Base-by-base conservation (phyloP, 225 moss, liverwort and hornwort genomes). In the Polytrichum formosum region DNA sequence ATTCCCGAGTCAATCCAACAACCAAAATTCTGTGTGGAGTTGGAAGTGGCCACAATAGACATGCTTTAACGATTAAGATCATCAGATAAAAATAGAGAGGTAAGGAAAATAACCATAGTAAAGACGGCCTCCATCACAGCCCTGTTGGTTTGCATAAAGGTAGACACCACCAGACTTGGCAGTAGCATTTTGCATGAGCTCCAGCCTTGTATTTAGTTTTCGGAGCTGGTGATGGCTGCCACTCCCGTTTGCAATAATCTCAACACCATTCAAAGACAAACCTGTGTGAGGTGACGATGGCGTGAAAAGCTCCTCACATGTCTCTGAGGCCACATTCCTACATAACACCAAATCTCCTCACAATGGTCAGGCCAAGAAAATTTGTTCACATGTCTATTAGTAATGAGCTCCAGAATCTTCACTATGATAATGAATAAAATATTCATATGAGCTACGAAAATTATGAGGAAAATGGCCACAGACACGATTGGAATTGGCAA, bases 181-280 rank as follows among this genome's bases (percentile, higher is more conserved):
- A 6, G 94, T 92, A 64, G 97, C 97, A 79, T 73, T 79, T 79
- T 91, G 91, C 91, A 98, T 98, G 62, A 92, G 71, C 82, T 94
- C 94, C 20, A 98, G 79, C 63, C 92, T 85, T 62, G 92, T 94
- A 74, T 92, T 68, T 35, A 94, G 82, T 81, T 98, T 98, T 66
- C 97, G 86, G 53, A 98, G 94, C 85, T 98, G 87, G 79, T 98
- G 92, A 69, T 98, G 97, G 78, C 97, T 98, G 69, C 94, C 94
- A 70, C 97, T 98, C 77, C 97, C 97, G 73, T 98, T 98, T 1
- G 88, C 86, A 29, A 98, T 83, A 19, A 98, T 94, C 61, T 98
- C 97, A 58, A 98, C 97, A 63, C 97, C 97, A 65, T 75, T 74
- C 29, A 98, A 69, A 6, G 90, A 87, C 69, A 92, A 82, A 60